Base-by-base conservation (phyloP, 148 eudicot species). In the Camellia sinensis region DNA sequence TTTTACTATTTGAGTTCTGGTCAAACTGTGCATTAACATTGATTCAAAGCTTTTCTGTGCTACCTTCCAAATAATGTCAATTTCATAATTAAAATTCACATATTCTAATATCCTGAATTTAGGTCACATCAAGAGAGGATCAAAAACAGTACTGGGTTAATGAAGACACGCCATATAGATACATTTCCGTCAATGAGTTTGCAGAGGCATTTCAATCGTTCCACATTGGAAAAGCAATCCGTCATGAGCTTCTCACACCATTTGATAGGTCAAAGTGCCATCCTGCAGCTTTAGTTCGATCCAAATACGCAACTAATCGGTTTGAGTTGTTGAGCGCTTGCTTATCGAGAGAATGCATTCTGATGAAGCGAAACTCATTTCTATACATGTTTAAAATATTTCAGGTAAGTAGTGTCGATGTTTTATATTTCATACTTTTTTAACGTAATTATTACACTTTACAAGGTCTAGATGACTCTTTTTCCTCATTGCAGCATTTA, bases 41-140 rank as follows among this genome's bases (percentile, higher is more conserved):
- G 52, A 48, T 48, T 48, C 7, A 7, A 7, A 54, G 59, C 59
- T 54, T 54, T 54, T 54, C 14, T 8, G 59, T 13, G 3, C 11
- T 3, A 12, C 59, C 59, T 48, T 48, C 52, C 7, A 48, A 48
- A 7, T 48, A 54, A 13, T 12, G 11, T 54, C 6, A 61, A 61
- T 3, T 61, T 61, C 6, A 61, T 3, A 15, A 48, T 48, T 61
- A 17, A 17, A 21, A 17, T 61, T 64, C 41, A 22, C 41, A 1
- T 40, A 64, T 64, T 40, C 41, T 22, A 29, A 10, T 19, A 10
- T 64, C 2, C 22, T 64, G 41, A 64, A 64, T 64, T 64, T 21
- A 64, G 67, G 67, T 64, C 21, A 64, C 67, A 64, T 64, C 67
- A 64, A 64, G 67, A 29, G 7, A 64, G 40, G 43, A 64, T 64